These are phyloP conservation scores for Gnomoniopsis smithogilvyi DNA, from an alignment of 2,329 filamentous ascomycete species.

Conservation along the genomic window DNA sequence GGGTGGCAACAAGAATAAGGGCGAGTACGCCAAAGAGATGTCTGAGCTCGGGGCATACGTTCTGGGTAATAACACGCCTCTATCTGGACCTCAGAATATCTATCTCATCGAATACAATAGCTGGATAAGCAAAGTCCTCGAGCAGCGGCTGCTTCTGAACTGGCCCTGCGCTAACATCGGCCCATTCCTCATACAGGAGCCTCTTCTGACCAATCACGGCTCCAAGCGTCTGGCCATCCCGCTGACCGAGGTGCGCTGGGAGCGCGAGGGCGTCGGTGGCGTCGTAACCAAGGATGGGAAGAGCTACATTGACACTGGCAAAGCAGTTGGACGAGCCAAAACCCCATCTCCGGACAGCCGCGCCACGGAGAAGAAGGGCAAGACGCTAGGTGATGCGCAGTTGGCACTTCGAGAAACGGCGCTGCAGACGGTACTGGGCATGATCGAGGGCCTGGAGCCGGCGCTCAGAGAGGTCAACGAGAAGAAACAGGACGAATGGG, in stretches of 20 bases:
- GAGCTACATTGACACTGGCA: constrained; percentile 55
- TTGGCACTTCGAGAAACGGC: constrained; percentile 73
- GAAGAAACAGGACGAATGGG: constrained; percentile 90
- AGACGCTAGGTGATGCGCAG: constrained; percentile 64
- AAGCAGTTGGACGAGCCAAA: constrained; percentile 34
- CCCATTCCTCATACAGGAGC: constrained; percentile 77
- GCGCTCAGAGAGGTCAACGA: constrained; percentile 77
- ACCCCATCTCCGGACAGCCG: constrained; percentile 27
- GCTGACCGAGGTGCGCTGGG: constrained; percentile 81
- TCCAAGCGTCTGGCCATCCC: constrained; percentile 83
- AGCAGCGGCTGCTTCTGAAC: constrained; percentile 64
- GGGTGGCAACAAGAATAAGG: constrained; percentile 26
- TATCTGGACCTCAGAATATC: constrained; percentile 75
- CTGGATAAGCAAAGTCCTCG: constrained; percentile 76
- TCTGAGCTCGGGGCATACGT: constrained; percentile 75
- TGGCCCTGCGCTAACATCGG: constrained; percentile 77
- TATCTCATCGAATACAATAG: constrained; percentile 80
- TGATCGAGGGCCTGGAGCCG: constrained; percentile 83
- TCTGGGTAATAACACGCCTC: constrained; percentile 78
- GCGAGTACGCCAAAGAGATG: constrained; percentile 59
- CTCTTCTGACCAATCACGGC: constrained; percentile 63
- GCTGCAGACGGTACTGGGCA: constrained; percentile 75
- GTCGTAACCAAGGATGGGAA: constrained; percentile 59
- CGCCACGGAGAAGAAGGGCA: constrained; percentile 37
- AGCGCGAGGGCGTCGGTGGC: constrained; percentile 69